Evolutionary conservation across 2,329 filamentous ascomycete genomes (phyloP), one percentile per base, ranked within the genome.

Genomic region (Trichoderma sp.): DNA sequence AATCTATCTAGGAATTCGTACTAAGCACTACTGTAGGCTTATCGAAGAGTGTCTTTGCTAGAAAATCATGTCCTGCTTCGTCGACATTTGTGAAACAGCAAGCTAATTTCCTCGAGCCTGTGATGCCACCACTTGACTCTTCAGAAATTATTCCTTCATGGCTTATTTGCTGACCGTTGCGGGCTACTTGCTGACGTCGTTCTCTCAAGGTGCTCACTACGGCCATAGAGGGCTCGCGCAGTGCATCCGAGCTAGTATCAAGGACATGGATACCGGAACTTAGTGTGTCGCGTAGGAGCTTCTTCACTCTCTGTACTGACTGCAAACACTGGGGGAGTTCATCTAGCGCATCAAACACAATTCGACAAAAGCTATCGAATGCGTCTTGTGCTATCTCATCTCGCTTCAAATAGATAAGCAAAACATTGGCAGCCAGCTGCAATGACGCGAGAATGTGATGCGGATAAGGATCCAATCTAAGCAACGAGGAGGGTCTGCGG

Each of bases 391-490:
- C 48, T 29, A 64, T 64, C 32, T 64, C 60, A 4, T 22, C 60
- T 42, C 48, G 48, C 34, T 64, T 12, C 12, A 64, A 34, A 19
- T 64, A 64, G 1, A 32, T 27, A 0, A 64, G 45, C 22, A 64
- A 29, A n/a, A 64, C 48, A 4, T 64, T 2, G 1, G 17, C 29
- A 22, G 48, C 48, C 3, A 64, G 45, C 48, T 64, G 60, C 5
- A 64, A 1, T 29, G 60, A 64, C 7, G 60, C 60, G 25, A 64
- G 60, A 17, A 64, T 53, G 32, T 64, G 60, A 37, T 64, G 60
- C 4, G 60, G 60, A 22, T 64, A 64, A 19, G 60, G 60, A 22
- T 64, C 60, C n/a, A 53, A 29, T 34, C 12, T 64, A 15, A 64
- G 53, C 48, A 64, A 29, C 4, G 60, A 64, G 32, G 22, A 53